These are phyloP conservation scores for Stereocaulon alpinum DNA, from an alignment of 495 filamentous ascomycete genomes.

Conservation along the genomic window DNA sequence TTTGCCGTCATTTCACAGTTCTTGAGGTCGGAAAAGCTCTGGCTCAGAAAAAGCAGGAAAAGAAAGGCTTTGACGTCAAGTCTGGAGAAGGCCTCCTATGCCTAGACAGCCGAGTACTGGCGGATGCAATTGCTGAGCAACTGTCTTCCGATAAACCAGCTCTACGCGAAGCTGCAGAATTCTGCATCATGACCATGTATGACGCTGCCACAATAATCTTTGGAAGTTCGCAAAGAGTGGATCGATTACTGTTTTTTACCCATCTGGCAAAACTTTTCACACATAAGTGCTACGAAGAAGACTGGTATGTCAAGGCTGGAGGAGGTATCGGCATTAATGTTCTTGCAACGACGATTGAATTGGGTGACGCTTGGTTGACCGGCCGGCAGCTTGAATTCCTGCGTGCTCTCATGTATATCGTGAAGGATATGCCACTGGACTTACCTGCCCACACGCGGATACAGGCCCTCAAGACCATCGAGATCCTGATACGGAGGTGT, in stretches of 20 bases:
- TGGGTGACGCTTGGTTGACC: conserved; percentile 75
- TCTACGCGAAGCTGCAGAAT: conserved; percentile 76
- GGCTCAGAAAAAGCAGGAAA: conserved; percentile 59
- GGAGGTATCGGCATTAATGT: conserved; percentile 83
- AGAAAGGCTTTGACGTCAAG: conserved; percentile 67
- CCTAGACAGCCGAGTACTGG: conserved; percentile 74
- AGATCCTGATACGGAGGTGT: conserved; percentile 64
- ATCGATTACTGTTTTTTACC: conserved; percentile 69
- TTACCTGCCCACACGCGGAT: conserved; percentile 76
- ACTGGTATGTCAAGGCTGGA: conserved; percentile 95
- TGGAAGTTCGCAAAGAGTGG: conserved; percentile 56
- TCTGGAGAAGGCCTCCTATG: conserved; percentile 78
- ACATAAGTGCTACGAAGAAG: conserved; percentile 90
- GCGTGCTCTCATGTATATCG: conserved; percentile 80
- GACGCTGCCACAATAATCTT: conserved; percentile 73
- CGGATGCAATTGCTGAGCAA: conserved; percentile 78
- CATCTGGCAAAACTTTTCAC: conserved; percentile 73
- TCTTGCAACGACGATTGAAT: conserved; percentile 63
- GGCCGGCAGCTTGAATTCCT: conserved; percentile 75
- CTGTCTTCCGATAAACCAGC: conserved; percentile 70
- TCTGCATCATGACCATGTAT: conserved; percentile 63
- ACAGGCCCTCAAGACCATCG: conserved; percentile 70
- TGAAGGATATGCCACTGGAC: conserved; percentile 93
- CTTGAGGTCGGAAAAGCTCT: conserved; percentile 80
- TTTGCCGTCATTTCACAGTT: conserved; percentile 82